A percentile compares a stretch with the other conserved stretches of the same genome.
phyloP scores from a whole-genome alignment of 306 rosid species.

The Mimosa pudica region DNA sequence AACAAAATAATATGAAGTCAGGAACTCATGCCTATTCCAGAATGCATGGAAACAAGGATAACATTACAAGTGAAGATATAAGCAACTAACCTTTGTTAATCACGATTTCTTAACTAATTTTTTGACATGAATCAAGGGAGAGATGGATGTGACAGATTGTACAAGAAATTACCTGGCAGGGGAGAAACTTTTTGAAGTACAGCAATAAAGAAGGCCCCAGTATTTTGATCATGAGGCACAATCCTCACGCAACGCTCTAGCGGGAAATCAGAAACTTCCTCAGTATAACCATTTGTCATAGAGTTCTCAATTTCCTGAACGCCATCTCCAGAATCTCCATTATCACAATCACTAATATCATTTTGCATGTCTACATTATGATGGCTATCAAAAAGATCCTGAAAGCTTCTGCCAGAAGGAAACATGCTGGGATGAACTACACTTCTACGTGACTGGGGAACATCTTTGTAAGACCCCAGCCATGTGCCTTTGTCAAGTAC shows the following conservation, averaged over 20 bases:
- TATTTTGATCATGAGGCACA: slow-evolving; percentile 95
- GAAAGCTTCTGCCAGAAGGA: slow-evolving; percentile 72
- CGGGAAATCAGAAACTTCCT: slow-evolving; percentile 73
- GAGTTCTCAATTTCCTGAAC: slow-evolving; percentile 41
- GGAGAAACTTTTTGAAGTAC: slow-evolving; percentile 78
- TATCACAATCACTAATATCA: slow-evolving; percentile 39
- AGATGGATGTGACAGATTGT: slow-evolving; percentile 18
- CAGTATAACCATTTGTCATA: slow-evolving; percentile 42
- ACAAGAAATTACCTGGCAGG: slow-evolving; percentile 65
- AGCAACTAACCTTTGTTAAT: background rate
- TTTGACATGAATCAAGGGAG: background rate
- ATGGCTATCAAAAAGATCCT: slow-evolving; percentile 36
- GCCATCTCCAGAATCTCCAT: slow-evolving; percentile 51
- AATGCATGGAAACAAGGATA: background rate
- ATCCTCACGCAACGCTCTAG: slow-evolving; percentile 89
- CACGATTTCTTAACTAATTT: slow-evolving; percentile 2
- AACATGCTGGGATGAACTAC: slow-evolving; percentile 74
- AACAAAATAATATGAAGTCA: slow-evolving; percentile 6
- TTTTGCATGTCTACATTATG: slow-evolving; percentile 43
- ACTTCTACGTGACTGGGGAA: slow-evolving; percentile 63
- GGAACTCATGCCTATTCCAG: background rate
- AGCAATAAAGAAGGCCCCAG: slow-evolving; percentile 96
- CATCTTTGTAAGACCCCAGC: slow-evolving; percentile 71
- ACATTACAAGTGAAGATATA: slow-evolving; percentile 3
- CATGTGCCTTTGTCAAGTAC: slow-evolving; percentile 79